Conservation (phyloP, 768 basidiomycete genomes). For the Tricholoma furcatifolium region DNA sequence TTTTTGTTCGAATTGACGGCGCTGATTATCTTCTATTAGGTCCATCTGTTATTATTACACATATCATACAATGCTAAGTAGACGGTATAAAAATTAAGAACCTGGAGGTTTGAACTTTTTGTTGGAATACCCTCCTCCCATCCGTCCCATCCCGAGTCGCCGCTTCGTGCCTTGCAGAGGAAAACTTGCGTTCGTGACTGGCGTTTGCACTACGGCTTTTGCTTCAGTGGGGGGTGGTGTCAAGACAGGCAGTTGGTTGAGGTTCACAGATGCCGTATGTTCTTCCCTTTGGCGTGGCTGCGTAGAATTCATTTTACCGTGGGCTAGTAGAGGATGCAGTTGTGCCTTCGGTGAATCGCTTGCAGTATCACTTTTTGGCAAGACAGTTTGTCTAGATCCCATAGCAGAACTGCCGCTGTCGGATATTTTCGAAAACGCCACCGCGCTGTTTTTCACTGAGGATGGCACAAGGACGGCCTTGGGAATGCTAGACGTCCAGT, state of each 20-base stretch:
- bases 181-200: neutral
- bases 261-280: neutral
- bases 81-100: conserved; percentile 16
- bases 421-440: neutral
- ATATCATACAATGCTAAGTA: conserved; percentile 1
- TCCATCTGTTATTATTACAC: neutral
- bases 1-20: neutral
- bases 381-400: no score
- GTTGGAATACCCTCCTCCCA: conserved; percentile 51
- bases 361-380: neutral
- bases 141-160: conserved; percentile 62
- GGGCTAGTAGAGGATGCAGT: conserved; percentile 6
- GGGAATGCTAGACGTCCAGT: neutral
- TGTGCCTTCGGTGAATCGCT: conserved; percentile 2
- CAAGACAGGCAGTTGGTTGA: conserved; percentile 2
- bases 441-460: neutral
- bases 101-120: conserved; percentile 69
- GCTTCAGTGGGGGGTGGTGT: conserved; percentile 13
- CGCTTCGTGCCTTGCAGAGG: conserved; percentile 42
- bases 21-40: conserved; percentile 5
- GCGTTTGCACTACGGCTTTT: neutral
- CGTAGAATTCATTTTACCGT: neutral
- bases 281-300: neutral
- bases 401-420: no score
- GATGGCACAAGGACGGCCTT: neutral